Evolutionary conservation across 176 grass and related monocot species (phyloP).

Genomic region (Hyparrhenia diplandra): DNA sequence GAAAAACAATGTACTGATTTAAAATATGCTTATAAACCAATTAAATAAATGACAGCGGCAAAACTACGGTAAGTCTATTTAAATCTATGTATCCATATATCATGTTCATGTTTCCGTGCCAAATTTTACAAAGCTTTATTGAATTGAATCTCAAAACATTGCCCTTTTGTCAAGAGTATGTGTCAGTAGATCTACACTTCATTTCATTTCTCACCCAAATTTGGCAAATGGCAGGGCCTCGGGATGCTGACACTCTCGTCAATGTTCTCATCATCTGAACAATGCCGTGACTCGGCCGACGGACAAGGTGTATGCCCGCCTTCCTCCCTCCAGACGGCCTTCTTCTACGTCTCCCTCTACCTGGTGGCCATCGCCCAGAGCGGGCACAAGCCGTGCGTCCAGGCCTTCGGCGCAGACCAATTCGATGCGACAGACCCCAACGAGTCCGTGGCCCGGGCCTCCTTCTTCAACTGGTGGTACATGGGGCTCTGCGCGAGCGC

Average conservation of each 20-base stretch:
- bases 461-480: constrained; percentile 83
- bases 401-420: constrained; percentile 62
- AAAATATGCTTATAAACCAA: background rate
- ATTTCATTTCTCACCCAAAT: background rate
- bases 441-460: constrained; percentile 26
- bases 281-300: background rate
- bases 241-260: constrained; percentile 44
- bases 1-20: background rate
- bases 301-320: background rate
- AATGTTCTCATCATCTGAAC: background rate
- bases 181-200: background rate
- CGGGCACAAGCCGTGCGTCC: constrained; percentile 59
- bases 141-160: background rate
- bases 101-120: background rate
- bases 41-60: no score
- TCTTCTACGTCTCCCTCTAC: constrained; percentile 58
- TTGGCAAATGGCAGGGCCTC: constrained; percentile 28
- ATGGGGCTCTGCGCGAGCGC: constrained; percentile 30
- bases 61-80: no score
- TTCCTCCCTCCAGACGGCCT: constrained; percentile 18
- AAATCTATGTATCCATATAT: background rate
- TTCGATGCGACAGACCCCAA: constrained; percentile 42
- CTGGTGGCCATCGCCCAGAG: constrained; percentile 57
- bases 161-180: background rate
- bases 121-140: background rate